Base-by-base conservation (phyloP, 2,329 filamentous ascomycete species). In the Aspergillus clavatus region DNA sequence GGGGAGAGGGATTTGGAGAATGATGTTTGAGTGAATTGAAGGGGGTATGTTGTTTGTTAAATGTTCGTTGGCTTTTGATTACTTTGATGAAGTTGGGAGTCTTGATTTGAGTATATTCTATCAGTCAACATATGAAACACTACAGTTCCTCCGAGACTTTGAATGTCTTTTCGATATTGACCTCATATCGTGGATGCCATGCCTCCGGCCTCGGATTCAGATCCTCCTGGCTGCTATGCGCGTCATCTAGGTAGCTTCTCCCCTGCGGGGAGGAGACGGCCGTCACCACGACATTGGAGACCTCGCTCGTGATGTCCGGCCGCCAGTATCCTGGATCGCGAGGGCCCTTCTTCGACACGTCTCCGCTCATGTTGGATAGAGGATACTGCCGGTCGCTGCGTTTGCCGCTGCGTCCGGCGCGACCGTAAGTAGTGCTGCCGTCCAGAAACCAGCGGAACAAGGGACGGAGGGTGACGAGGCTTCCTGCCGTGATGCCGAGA, bases 381-480 rank as follows among this genome's bases (percentile, higher is more conserved):
- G 31, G 31, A 10, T 35, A 35, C 19, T 18, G 31, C 18, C 31
- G 18, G 16, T 12, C 10, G 8, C 10, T 21, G 31, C 7, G 31
- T 6, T 18, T 35, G 16, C 8, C 8, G 18, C 31, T 21, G 31
- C 31, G 31, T 35, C 31, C 18, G 16, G 5, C 7, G 10, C 12
- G 29, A 10, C 7, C 29, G 8, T 28, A 28, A 3, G 29, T 16
- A 8, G 12, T 16, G 31, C 18, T 35, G 31, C 31, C 18, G 18
- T 35, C 31, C 31, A 35, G 31, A 18, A 12, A 35, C 31, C 31
- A 35, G 31, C 60, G 69, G 27, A 76, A 55, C 0, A 77, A 60
- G 0, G 74, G 74, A 1, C 72, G 68, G 1, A 76, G 57, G 2
- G 74, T 63, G 27, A 53, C 57, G 6, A 63, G 55, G 42, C 55